phyloP scores from a whole-genome alignment of 306 rosid species.

The Medicago lupulina region DNA sequence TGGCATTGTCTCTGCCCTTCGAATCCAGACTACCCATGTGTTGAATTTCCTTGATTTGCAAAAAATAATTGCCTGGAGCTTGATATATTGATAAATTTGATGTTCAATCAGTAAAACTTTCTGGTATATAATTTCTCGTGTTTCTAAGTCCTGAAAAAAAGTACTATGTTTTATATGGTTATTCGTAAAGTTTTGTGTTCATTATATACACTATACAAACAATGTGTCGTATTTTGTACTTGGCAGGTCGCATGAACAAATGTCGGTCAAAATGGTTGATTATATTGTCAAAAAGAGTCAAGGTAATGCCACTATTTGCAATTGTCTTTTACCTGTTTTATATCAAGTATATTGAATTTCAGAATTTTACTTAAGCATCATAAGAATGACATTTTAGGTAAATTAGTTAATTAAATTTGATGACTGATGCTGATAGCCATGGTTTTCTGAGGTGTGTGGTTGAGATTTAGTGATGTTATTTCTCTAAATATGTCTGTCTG shows the following conservation, averaged over 20 bases:
- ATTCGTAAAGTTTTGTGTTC: not conserved
- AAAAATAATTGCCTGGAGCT: conserved; percentile 83
- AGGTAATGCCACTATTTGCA: conserved; percentile 53
- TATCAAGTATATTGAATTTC: conserved; percentile 21
- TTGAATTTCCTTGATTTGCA: too few species aligned
- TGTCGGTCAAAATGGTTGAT: conserved; percentile 89
- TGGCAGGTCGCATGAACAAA: conserved; percentile 86
- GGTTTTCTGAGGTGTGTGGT: too few species aligned
- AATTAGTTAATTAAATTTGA: conserved; percentile 17
- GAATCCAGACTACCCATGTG: too few species aligned
- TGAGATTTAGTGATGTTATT: too few species aligned
- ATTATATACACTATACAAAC: conserved; percentile 4
- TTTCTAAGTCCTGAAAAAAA: conserved; percentile 30
- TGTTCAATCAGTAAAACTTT: conserved; percentile 88
- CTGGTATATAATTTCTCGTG: conserved; percentile 57
- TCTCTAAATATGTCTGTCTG: too few species aligned
- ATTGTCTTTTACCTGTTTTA: conserved; percentile 32
- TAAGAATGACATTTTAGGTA: not conserved
- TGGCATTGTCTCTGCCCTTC: too few species aligned
- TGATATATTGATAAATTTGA: conserved; percentile 81
- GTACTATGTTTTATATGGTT: conserved; percentile 17
- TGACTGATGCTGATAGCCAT: not conserved
- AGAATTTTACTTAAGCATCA: conserved; percentile 25
- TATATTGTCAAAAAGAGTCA: conserved; percentile 77
- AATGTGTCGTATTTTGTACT: conserved; percentile 28